These are phyloP conservation scores for Coprinellus micaceus DNA, from an alignment of 768 basidiomycete genomes.

Conservation along the genomic window DNA sequence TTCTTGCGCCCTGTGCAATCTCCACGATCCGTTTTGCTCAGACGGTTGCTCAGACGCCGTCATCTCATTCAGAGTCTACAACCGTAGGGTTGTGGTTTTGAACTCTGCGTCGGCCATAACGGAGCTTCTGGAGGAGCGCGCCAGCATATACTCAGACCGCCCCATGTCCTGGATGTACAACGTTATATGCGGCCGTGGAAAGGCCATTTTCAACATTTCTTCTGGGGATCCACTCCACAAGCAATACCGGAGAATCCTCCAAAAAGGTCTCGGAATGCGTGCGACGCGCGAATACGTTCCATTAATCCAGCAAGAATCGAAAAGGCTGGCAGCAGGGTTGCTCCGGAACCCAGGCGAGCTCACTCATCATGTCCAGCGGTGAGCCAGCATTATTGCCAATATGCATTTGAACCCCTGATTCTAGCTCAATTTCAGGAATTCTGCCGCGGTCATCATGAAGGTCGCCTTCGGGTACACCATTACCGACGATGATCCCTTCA, in stretches of 20 bases:
- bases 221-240: slow-evolving; percentile 34
- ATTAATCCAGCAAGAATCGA: slow-evolving; percentile 33
- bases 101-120: slow-evolving; percentile 42
- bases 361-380: slow-evolving; percentile 38
- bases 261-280: slow-evolving; percentile 32
- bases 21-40: not conserved
- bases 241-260: slow-evolving; percentile 39
- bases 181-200: slow-evolving; percentile 38
- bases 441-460: slow-evolving; percentile 39
- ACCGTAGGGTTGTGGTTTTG: slow-evolving; percentile 44
- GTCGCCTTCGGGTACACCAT: slow-evolving; percentile 41
- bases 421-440: slow-evolving; percentile 23
- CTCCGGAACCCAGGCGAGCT: slow-evolving; percentile 26
- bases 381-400: not conserved
- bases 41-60: slow-evolving; percentile 31
- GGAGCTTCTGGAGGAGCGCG: slow-evolving; percentile 49
- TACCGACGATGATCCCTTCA: slow-evolving; percentile 32
- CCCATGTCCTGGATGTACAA: slow-evolving; percentile 44
- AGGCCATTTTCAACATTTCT: slow-evolving; percentile 42
- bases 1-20: not conserved
- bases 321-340: slow-evolving; percentile 31
- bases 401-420: not conserved
- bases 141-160: slow-evolving; percentile 53
- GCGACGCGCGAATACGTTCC: slow-evolving; percentile 33
- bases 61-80: slow-evolving; percentile 45